Conservation (phyloP, 2,329 filamentous ascomycete genomes). For the Talaromyces piceae region DNA sequence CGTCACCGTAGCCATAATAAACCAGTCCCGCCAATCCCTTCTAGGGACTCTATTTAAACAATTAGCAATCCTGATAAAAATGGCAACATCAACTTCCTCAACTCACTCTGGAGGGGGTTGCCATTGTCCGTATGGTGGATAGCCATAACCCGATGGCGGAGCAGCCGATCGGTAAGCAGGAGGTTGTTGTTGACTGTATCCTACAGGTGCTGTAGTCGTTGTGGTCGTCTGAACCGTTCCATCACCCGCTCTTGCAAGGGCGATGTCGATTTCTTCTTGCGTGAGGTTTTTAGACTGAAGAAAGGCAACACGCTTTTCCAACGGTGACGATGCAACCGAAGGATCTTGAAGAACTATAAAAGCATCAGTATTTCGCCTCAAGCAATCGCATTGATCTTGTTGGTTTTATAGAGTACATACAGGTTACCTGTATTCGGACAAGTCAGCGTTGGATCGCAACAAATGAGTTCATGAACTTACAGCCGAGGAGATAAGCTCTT, state of each 20-base stretch:
- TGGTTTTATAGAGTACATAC: constrained; percentile 30
- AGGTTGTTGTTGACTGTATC: constrained; percentile 39
- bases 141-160: constrained; percentile 40
- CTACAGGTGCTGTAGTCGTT: constrained; percentile 41
- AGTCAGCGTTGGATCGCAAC: constrained; percentile 2
- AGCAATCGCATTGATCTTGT: neutral
- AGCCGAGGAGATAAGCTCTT: constrained; percentile 83
- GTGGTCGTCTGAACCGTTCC: constrained; percentile 41
- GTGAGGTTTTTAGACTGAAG: constrained; percentile 95
- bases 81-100: no score
- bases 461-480: constrained; percentile 34
- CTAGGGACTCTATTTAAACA: constrained; percentile 51
- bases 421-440: constrained; percentile 39
- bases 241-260: constrained; percentile 67
- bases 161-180: constrained; percentile 34
- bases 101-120: constrained; percentile 49
- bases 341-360: constrained; percentile 84
- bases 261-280: constrained; percentile 84
- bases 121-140: constrained; percentile 47
- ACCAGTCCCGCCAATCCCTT: constrained; percentile 97
- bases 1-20: constrained; percentile 97
- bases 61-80: neutral
- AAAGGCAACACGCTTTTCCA: constrained; percentile 89
- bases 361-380: neutral
- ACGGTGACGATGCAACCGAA: constrained; percentile 77